These are phyloP conservation scores for Arachis hypogaea DNA, from an alignment of 306 rosid genomes.

Conservation along the genomic window DNA sequence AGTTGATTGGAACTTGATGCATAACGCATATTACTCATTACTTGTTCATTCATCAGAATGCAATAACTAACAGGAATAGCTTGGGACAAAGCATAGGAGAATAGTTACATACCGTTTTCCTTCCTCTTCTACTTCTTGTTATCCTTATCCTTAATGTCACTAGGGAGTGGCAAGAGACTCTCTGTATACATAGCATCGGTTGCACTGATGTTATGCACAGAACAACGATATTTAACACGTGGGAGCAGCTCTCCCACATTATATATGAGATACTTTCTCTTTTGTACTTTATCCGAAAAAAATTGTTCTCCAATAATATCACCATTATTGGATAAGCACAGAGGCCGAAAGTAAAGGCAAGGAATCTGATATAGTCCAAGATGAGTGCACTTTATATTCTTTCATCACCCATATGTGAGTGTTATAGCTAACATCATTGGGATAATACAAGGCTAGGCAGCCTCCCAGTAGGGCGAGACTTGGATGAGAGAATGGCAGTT, in stretches of 20 bases:
- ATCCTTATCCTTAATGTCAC: not conserved
- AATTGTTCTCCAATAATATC: not conserved
- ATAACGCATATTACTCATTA: not conserved
- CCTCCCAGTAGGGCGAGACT: not conserved
- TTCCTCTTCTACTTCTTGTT: too few relatives aligned
- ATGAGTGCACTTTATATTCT: not conserved
- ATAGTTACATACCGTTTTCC: not conserved
- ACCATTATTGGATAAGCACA: not conserved
- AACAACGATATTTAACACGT: too few relatives aligned
- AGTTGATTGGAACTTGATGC: not conserved
- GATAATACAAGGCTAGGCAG: not conserved
- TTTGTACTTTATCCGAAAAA: not conserved
- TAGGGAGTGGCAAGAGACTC: not conserved
- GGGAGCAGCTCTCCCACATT: not conserved
- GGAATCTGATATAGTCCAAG: not conserved
- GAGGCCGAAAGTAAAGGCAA: not conserved
- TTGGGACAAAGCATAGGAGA: not conserved
- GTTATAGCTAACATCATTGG: accelerated
- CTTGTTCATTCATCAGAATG: not conserved
- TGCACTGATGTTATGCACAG: not conserved
- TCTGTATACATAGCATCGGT: not conserved
- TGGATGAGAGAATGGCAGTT: not conserved
- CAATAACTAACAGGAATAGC: not conserved
- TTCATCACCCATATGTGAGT: not conserved
- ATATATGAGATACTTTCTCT: too few relatives aligned